Percentiles rank a stretch among this genome's conserved stretches.
Evolutionary conservation across 306 rosid species (phyloP).

Genomic region (Ormosia emarginata): DNA sequence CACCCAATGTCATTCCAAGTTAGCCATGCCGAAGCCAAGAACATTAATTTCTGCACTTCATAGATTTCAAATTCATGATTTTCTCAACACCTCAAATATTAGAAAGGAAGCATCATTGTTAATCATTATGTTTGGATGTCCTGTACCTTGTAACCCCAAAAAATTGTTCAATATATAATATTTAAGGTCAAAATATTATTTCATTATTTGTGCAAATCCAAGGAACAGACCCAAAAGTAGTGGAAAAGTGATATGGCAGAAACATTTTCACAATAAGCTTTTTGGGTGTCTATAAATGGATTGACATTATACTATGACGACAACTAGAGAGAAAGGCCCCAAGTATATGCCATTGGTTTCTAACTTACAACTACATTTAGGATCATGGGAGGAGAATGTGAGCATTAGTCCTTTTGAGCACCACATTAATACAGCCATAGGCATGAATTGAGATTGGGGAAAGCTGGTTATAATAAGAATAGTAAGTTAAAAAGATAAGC

Average conservation of each 20-base stretch:
- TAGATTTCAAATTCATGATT: neutral
- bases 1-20: neutral
- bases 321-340: neutral
- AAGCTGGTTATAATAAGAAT: neutral
- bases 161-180: no score
- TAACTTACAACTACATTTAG: neutral
- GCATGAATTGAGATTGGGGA: neutral
- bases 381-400: neutral
- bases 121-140: neutral
- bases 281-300: neutral
- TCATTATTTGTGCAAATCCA: neutral
- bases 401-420: neutral
- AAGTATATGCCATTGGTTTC: neutral
- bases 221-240: neutral
- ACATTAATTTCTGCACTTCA: neutral
- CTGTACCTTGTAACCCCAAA: no score
- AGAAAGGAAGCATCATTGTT: neutral
- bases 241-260: neutral
- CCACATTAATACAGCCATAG: neutral
- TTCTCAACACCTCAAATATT: neutral
- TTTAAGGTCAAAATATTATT: neutral
- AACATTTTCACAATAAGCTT: neutral
- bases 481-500: neutral
- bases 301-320: neutral
- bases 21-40: neutral